Base-by-base conservation (phyloP, 495 filamentous ascomycete genomes). In the Aspergillus biplanus region DNA sequence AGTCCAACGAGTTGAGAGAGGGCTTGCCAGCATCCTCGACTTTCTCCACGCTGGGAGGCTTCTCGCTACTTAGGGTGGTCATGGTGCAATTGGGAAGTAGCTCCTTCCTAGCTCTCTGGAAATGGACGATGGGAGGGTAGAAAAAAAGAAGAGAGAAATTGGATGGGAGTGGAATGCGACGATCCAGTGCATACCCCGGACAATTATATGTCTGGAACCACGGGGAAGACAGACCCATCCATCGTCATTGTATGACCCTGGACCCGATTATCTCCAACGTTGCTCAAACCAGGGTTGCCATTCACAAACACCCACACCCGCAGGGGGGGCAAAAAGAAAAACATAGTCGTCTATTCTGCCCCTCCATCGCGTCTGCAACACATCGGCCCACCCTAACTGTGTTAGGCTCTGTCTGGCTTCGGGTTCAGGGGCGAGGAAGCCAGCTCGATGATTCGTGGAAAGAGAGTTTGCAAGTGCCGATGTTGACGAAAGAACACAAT, bases 11-110 rank as follows among this genome's bases (percentile, higher is more conserved):
- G 27, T 67, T 65, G 18, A 64, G 32, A 0, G 62, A 63, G 2
- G 62, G 46, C 5, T 60, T 65, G 11, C 55, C 64, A 33, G 76
- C 55, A 56, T 78, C 70, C 52, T 78, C 75, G 42, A 78, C 64
- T 16, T 67, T 71, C 33, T 73, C 67, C 5, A 72, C 68, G 16
- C 52, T 66, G 21, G 52, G 54, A 15, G 52, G 54, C 62, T 78
- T 76, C 59, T 75, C 73, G 47, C 66, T 65, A 39, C 35, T 56
- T 27, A 52, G 12, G 31, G 54, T 31, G 56, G 63, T 42, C 63
- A 64, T 69, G 8, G 33, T 60, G 42, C 6, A 49, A 33, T 32
- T 16, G 21, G 4, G 5, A 27, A 27, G 21, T 27, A 27, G 48
- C 8, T 16, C 6, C 33, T 9, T 42, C 9, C 33, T 13, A n/a